phyloP scores from a whole-genome alignment of 2,329 filamentous ascomycete species.

The Paracoccidioides lutzii region DNA sequence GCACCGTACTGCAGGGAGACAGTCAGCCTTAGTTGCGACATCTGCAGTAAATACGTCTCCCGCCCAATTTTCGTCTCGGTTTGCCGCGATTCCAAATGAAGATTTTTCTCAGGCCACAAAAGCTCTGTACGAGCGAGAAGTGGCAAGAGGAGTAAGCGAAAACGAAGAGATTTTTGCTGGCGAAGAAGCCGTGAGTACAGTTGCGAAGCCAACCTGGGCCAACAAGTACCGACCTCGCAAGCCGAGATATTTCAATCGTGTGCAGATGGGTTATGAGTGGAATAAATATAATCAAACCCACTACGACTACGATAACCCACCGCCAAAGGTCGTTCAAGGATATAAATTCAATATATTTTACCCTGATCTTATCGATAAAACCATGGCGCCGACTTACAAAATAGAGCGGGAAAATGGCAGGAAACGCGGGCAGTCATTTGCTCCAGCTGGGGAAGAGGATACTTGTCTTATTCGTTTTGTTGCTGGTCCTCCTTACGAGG shows the following conservation, averaged over 20 bases:
- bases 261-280: slow-evolving; percentile 99
- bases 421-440: slow-evolving; percentile 80
- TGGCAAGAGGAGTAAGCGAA: slow-evolving; percentile 78
- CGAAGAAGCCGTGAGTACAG: slow-evolving; percentile 63
- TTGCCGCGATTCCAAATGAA: slow-evolving; percentile 55
- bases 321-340: slow-evolving; percentile 93
- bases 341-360: slow-evolving; percentile 99
- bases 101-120: slow-evolving; percentile 80
- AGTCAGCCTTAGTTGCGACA: slow-evolving; percentile 18
- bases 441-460: slow-evolving; percentile 87
- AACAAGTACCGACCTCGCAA: slow-evolving; percentile 80
- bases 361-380: slow-evolving; percentile 88
- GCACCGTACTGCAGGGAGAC: slow-evolving; percentile 29
- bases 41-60: slow-evolving; percentile 33
- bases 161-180: slow-evolving; percentile 92
- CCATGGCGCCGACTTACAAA: slow-evolving; percentile 86
- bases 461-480: slow-evolving; percentile 95
- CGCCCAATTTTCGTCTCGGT: slow-evolving; percentile 49
- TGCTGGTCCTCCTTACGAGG: slow-evolving; percentile 88
- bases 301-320: slow-evolving; percentile 96
- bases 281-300: slow-evolving; percentile 99
- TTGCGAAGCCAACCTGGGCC: slow-evolving; percentile 61
- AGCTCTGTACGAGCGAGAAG: slow-evolving; percentile 81
- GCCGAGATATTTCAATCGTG: slow-evolving; percentile 91
- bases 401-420: slow-evolving; percentile 89